Evolutionary conservation across 1,284 basidiomycete genomes (phyloP).

Genomic region (Heterobasidion annosum): DNA sequence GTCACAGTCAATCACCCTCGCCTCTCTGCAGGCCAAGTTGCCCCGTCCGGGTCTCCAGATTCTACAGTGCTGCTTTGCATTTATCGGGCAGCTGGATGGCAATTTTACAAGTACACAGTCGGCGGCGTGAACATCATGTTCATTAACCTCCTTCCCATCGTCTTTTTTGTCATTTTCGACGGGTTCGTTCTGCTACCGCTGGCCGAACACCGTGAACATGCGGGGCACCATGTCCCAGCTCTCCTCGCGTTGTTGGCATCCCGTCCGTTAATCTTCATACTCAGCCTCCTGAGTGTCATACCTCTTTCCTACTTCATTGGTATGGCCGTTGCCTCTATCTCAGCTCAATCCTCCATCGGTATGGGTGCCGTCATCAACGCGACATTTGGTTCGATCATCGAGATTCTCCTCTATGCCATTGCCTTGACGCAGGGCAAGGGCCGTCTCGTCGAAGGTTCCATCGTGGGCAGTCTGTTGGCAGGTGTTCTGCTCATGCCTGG

Average conservation of each 20-base stretch:
- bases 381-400: constrained; percentile 97
- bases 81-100: constrained; percentile 83
- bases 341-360: constrained; percentile 95
- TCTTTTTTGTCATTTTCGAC: constrained; percentile 95
- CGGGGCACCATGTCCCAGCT: constrained; percentile 49
- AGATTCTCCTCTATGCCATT: constrained; percentile 91
- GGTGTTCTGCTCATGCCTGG: constrained; percentile 98
- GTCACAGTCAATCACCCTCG: constrained; percentile 50
- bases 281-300: constrained; percentile 88
- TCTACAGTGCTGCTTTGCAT: constrained; percentile 92
- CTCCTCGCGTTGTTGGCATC: constrained; percentile 68
- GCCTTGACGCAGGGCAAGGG: constrained; percentile 88
- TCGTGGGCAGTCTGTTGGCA: constrained; percentile 90
- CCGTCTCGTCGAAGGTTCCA: constrained; percentile 92
- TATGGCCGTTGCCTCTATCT: constrained; percentile 99
- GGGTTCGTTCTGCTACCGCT: constrained; percentile 77
- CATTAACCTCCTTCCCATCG: constrained; percentile 89
- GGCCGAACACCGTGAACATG: constrained; percentile 48
- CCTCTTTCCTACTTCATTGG: constrained; percentile 99
- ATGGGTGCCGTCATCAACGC: constrained; percentile 99
- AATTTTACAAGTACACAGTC: constrained; percentile 99
- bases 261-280: constrained; percentile 76
- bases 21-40: constrained; percentile 62
- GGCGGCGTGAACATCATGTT: constrained; percentile 99
- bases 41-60: constrained; percentile 60